These are phyloP conservation scores for Diaporthe velutina DNA, from an alignment of 2,329 filamentous ascomycete genomes.

Conservation along the genomic window DNA sequence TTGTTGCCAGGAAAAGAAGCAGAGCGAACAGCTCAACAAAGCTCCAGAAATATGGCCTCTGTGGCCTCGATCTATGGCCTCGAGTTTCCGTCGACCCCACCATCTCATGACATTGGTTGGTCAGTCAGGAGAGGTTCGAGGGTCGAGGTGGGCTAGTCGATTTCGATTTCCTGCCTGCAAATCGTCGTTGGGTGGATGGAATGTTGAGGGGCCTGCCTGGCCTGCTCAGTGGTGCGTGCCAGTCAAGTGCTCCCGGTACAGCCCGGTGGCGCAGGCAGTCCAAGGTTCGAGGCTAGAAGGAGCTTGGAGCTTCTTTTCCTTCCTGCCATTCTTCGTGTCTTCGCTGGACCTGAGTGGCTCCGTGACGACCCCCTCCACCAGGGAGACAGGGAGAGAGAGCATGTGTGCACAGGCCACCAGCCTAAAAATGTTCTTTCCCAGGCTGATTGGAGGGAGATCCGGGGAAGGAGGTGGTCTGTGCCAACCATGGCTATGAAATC, in stretches of 20 bases:
- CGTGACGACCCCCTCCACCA: neutral
- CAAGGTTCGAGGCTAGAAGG: slow-evolving; percentile 29
- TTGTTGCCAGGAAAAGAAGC: neutral
- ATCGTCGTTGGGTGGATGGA: slow-evolving; percentile 1
- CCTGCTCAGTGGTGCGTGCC: neutral
- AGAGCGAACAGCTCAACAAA: neutral
- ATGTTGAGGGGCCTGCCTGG: neutral
- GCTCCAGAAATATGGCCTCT: neutral
- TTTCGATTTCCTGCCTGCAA: too few species aligned
- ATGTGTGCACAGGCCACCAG: neutral
- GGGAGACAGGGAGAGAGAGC: too few species aligned
- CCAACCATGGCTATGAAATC: slow-evolving; percentile 28
- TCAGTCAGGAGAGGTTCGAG: neutral
- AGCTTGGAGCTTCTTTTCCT: slow-evolving; percentile 21
- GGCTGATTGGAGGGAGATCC: slow-evolving; percentile 26
- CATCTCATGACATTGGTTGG: neutral
- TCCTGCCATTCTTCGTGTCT: slow-evolving; percentile 3
- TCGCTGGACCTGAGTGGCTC: neutral
- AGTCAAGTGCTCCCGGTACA: slow-evolving; percentile 3
- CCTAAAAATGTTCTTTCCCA: neutral
- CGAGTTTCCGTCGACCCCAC: neutral
- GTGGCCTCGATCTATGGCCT: neutral
- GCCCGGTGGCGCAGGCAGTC: slow-evolving; percentile 21
- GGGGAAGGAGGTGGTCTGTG: slow-evolving; percentile 18
- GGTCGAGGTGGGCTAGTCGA: neutral